phyloP scores from a whole-genome alignment of 768 basidiomycete species.

The Leccinum barrowsii region DNA sequence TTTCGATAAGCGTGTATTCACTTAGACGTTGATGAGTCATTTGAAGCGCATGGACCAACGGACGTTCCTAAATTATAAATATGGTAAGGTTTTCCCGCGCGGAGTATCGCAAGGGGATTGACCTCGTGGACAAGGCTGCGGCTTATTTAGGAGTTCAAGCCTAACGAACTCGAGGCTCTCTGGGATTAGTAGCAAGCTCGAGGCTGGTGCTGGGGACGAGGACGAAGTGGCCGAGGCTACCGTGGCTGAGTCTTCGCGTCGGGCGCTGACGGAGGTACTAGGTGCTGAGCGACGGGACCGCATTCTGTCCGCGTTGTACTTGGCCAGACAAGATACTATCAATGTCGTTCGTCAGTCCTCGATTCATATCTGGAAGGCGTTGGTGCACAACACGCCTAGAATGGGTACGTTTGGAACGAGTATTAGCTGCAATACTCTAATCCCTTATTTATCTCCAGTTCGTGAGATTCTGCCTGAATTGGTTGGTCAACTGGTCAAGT shows the following conservation, averaged over 20 bases:
- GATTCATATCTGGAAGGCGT: constrained; percentile 96
- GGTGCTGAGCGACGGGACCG: constrained; percentile 87
- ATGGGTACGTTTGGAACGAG: constrained; percentile 55
- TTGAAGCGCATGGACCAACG: too few relatives aligned
- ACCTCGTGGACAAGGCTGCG: too few relatives aligned
- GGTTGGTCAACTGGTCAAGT: constrained; percentile 67
- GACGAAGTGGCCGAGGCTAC: constrained; percentile 61
- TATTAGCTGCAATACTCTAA: not conserved
- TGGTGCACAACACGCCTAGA: constrained; percentile 90
- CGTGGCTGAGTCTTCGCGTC: constrained; percentile 75
- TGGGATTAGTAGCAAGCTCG: constrained; percentile 87
- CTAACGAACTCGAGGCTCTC: constrained; percentile 34
- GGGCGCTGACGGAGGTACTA: constrained; percentile 82
- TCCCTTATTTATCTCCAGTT: constrained; percentile 39
- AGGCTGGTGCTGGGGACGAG: constrained; percentile 72
- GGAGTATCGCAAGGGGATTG: too few relatives aligned
- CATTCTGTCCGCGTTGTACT: constrained; percentile 85
- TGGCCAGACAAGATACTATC: constrained; percentile 91
- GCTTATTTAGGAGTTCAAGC: too few relatives aligned
- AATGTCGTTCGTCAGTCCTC: constrained; percentile 86
- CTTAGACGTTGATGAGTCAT: too few relatives aligned
- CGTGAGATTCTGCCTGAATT: constrained; percentile 90
- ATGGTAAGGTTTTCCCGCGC: too few relatives aligned
- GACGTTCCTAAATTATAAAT: too few relatives aligned
- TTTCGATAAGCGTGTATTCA: too few relatives aligned